Evolutionary conservation across 2,329 filamentous ascomycete genomes (phyloP), one percentile per base, ranked within the genome.

Genomic region (Ophiostoma himal-ulmi): DNA sequence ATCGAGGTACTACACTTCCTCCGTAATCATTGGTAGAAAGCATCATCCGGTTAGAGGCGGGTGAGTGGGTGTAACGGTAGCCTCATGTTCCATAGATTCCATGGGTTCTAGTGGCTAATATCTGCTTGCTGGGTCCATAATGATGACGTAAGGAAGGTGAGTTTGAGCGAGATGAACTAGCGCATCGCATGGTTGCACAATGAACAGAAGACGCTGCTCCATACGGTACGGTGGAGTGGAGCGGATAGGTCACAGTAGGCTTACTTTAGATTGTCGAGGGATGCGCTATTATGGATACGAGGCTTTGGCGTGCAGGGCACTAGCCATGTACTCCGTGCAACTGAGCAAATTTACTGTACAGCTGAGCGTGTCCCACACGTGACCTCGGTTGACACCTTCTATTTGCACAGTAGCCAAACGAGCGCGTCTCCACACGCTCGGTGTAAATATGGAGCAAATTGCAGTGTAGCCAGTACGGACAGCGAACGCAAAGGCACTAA

Each of bases 381-480:
- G 36, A 39, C 62, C 26, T 14, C 14, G n/a, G 0, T 8, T 4
- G n/a, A 13, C 4, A 65, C 62, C 62, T 65, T 37, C 62, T 65
- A 65, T 65, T 65, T 39, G 36, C 36, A 65, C 62, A 22, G 36
- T 39, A 65, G 62, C 26, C 62, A 8, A 65, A 65, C 5, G 62
- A 36, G 62, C 20, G 36, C 36, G 2, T 13, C 62, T n/a, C 34
- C 62, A 39, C 62, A 26, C n/a, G 20, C 7, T 14, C 36, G 7
- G 34, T 22, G 11, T 22, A 39, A 36, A 39, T 62, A 65, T 39
- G 62, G 62, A 36, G 36, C 62, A 5, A 65, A 13, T 39, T 26
- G 14, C 62, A 65, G 62, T 36, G n/a, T 36, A 39, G 57, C 57
- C 26, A 62, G 57, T 62, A 10, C n/a, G 26, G 5, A 26, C 14